Evolutionary conservation across 495 filamentous ascomycete species (phyloP).

Genomic region (Neurospora hispaniola): DNA sequence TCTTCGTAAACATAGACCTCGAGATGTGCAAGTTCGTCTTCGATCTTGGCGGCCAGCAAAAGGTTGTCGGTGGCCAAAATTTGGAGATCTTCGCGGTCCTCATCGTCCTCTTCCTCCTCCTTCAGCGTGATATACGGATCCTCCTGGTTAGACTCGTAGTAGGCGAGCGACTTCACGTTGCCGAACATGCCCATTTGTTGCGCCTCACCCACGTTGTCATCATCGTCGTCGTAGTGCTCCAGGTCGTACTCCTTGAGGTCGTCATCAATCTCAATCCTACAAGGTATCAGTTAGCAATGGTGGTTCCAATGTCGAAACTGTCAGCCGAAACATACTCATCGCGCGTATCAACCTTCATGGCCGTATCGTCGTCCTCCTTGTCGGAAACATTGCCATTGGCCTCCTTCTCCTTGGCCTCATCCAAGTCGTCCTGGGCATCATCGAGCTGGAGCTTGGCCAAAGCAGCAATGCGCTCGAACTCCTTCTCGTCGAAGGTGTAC

Average conservation of each 20-base stretch:
- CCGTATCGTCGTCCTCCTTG: constrained; percentile 2
- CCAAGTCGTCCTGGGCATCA: constrained; percentile 79
- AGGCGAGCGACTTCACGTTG: constrained; percentile 83
- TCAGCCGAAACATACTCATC: constrained; percentile 12
- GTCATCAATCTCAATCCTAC: constrained; percentile 46
- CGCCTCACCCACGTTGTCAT: constrained; percentile 48
- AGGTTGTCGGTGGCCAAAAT: constrained; percentile 88
- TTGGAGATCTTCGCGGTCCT: constrained; percentile 90
- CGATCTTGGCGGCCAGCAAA: constrained; percentile 80
- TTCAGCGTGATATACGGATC: constrained; percentile 93
- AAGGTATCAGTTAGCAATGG: constrained; percentile 9
- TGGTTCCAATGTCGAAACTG: neutral
- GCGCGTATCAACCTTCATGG: constrained; percentile 8
- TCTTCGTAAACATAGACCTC: constrained; percentile 99
- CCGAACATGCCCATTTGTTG: constrained; percentile 85
- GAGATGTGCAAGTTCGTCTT: constrained; percentile 93
- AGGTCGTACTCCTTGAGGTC: constrained; percentile 92
- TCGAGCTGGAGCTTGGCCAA: constrained; percentile 86
- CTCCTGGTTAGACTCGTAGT: constrained; percentile 82
- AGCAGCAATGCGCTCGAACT: constrained; percentile 81
- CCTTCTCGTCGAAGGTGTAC: constrained; percentile 85
- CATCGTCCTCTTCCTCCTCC: constrained; percentile 54
- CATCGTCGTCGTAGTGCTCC: constrained; percentile 84
- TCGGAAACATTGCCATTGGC: constrained; percentile 21
- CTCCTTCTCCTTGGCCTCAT: constrained; percentile 45